These are phyloP conservation scores for Sinapis alba DNA, from an alignment of 441 rosid species.

Conservation along the genomic window DNA sequence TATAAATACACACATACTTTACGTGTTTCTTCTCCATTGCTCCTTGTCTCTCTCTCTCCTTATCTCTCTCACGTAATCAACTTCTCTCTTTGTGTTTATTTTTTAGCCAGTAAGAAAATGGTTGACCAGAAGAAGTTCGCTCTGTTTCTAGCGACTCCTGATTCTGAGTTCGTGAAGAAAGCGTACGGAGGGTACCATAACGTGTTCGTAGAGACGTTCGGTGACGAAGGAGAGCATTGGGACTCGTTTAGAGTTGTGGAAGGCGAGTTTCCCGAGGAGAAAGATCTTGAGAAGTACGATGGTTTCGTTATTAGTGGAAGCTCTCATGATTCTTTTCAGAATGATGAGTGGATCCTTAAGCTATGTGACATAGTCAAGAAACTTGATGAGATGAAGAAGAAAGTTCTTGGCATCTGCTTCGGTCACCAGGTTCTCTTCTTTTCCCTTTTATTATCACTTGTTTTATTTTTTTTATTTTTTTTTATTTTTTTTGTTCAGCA, in stretches of 20 bases:
- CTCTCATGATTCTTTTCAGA: constrained; percentile 14
- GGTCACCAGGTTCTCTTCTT: constrained; percentile 76
- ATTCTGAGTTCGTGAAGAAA: constrained; percentile 71
- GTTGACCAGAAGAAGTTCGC: constrained; percentile 50
- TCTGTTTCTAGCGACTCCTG: constrained; percentile 68
- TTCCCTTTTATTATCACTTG: neutral
- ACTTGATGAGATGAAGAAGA: constrained; percentile 73
- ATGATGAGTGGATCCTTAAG: constrained; percentile 70
- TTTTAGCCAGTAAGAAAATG: constrained; percentile 7
- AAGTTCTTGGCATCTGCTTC: constrained; percentile 81
- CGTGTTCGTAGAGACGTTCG: constrained; percentile 72
- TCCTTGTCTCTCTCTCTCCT: neutral
- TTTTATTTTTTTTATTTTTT: neutral
- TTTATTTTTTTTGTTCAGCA: neutral
- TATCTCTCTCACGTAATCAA: neutral
- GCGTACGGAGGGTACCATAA: constrained; percentile 81
- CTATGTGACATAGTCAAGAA: constrained; percentile 64
- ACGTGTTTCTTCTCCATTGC: neutral
- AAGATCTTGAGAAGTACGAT: too few relatives aligned
- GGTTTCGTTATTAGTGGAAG: too few relatives aligned
- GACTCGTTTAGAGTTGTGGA: constrained; percentile 71
- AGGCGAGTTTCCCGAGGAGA: neutral
- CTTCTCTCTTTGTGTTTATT: neutral
- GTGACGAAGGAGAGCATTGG: constrained; percentile 82
- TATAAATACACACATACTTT: neutral